Evolutionary conservation across 2,329 filamentous ascomycete species (phyloP), one percentile per base, ranked within the genome.

Genomic region (Phaeosphaeriaceae sp.): DNA sequence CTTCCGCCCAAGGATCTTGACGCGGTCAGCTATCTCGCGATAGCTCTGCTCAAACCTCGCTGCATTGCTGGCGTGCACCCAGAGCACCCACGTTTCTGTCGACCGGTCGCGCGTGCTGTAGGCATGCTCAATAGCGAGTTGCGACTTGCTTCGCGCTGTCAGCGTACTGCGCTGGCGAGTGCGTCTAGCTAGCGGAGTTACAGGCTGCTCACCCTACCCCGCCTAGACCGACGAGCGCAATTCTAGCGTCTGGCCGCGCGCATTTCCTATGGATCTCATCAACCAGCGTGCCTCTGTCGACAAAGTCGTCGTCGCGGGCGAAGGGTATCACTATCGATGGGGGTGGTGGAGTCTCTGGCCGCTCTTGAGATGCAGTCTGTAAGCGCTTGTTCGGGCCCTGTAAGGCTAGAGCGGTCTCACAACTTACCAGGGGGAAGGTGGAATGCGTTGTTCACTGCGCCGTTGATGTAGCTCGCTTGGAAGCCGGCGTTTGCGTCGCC

Each of bases 151-250:
- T 33, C 36, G 25, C 25, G 5, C 25, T 31, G 25, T 25, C 25
- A 21, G n/a, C n/a, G n/a, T n/a, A n/a, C n/a, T n/a, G n/a, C n/a
- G n/a, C n/a, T n/a, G 19, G 15, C 1, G 42, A 63, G 40, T 61
- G 60, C 21, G 10, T 19, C 31, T 31, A 24, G n/a, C n/a, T n/a
- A 25, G 33, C 42, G 20, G 27, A 19, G 50, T 27, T 25, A 9
- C 19, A 25, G 7, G 5, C 21, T 24, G 22, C 54, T 48, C 33
- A 62, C 54, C 69, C 69, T 11, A 70, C 65, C 13, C 70, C 70
- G 11, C 70, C 69, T 7, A 73, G 60, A 31, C 71, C 70, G 7
- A 71, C 61, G 5, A 74, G 67, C 31, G 70, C 70, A 19, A 48
- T 50, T 6, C 70, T 58, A 27, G 56, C 47, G n/a, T 19, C 56